phyloP scores from a whole-genome alignment of 345 rosid genomes.

The Salix udensis region DNA sequence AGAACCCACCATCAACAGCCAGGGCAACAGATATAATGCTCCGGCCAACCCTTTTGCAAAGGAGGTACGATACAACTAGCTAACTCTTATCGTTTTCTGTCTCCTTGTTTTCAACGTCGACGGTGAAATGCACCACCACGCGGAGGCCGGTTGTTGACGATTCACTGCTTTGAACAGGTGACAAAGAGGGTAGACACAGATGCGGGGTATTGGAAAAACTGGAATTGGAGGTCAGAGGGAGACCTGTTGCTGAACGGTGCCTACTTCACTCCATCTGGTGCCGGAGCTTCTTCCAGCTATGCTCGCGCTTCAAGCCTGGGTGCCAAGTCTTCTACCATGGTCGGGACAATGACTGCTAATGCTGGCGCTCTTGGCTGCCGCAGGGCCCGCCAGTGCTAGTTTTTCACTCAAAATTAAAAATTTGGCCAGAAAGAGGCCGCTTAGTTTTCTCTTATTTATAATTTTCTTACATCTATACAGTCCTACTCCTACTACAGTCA shows the following conservation, averaged over 20 bases:
- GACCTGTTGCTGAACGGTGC: slow-evolving; percentile 85
- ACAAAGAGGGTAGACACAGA: slow-evolving; percentile 83
- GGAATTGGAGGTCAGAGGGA: slow-evolving; percentile 97
- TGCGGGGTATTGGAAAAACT: slow-evolving; percentile 48
- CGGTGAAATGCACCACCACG: not conserved
- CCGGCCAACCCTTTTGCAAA: slow-evolving; percentile 71
- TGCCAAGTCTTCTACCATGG: slow-evolving; percentile 83
- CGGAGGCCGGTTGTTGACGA: not conserved
- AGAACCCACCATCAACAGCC: slow-evolving; percentile 87
- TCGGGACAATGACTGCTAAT: slow-evolving; percentile 62
- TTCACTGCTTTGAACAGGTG: slow-evolving; percentile 46
- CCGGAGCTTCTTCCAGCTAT: slow-evolving; percentile 73
- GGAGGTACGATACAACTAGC: slow-evolving; percentile 44
- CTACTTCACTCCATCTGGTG: slow-evolving; percentile 81
- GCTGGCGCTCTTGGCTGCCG: slow-evolving; percentile 77
- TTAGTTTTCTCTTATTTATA: not conserved
- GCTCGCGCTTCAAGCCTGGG: slow-evolving; percentile 90
- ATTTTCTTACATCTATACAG: slow-evolving; percentile 6
- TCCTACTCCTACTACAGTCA: slow-evolving; percentile 6
- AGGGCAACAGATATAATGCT: slow-evolving; percentile 88
- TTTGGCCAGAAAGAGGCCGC: slow-evolving; percentile 31
- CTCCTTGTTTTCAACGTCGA: slow-evolving; percentile 9
- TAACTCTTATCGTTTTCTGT: not conserved
- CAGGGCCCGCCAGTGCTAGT: slow-evolving; percentile 51
- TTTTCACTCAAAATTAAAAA: not conserved